phyloP scores from a whole-genome alignment of 2,329 filamentous ascomycete species.

The Xylaria sp. region DNA sequence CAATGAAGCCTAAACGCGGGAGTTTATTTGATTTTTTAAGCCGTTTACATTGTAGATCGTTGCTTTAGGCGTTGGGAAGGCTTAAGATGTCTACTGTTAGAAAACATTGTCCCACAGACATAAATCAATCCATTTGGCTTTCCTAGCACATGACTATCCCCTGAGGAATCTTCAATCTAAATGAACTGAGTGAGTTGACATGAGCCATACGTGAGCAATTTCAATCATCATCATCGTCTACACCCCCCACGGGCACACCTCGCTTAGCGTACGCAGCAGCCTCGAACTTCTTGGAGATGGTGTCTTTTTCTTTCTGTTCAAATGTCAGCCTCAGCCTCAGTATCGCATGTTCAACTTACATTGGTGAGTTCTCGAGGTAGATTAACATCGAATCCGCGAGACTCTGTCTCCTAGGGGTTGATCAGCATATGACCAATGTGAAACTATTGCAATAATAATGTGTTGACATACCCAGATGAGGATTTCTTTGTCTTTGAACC shows the following conservation, averaged over 20 bases:
- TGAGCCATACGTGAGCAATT: not conserved
- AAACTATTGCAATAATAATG: not conserved
- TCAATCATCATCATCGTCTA: not conserved
- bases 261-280: not conserved
- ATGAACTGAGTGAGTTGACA: not conserved
- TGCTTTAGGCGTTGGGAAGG: not conserved
- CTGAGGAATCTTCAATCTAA: too few species aligned
- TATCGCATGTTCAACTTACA: not conserved
- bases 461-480: not conserved
- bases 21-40: not conserved
- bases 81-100: not conserved
- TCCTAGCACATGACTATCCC: not conserved
- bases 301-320: not conserved
- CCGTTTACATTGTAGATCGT: not conserved
- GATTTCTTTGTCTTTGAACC: conserved; percentile 16
- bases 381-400: not conserved
- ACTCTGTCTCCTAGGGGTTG: not conserved
- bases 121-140: not conserved
- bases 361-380: not conserved
- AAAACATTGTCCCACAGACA: not conserved
- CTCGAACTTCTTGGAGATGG: not conserved
- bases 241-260: not conserved
- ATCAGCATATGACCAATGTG: not conserved
- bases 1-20: not conserved
- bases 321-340: not conserved